Conservation (phyloP, 352 stramenopile genomes). For the Albugo candida region DNA sequence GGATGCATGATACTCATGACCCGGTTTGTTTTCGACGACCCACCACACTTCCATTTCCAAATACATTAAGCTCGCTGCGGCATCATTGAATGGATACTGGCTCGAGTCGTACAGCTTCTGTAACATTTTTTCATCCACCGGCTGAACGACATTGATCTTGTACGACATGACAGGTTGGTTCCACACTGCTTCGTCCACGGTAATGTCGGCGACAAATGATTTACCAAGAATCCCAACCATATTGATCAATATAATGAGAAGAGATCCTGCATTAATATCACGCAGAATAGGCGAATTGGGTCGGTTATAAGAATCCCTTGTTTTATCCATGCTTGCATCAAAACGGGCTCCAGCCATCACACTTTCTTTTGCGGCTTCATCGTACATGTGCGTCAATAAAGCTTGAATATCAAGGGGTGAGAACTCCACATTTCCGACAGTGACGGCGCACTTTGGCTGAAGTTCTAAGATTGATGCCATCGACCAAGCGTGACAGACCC, state of each 20-base stretch:
- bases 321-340: slow-evolving; percentile 4
- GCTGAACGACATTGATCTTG: slow-evolving; percentile 8
- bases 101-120: background rate
- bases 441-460: slow-evolving; percentile 6
- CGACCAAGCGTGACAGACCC: slow-evolving; percentile 12
- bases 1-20: no score
- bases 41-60: no score
- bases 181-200: slow-evolving; percentile 19
- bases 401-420: slow-evolving; percentile 11
- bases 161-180: slow-evolving; percentile 40
- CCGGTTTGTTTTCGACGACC: no score
- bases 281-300: slow-evolving; percentile 12
- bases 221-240: slow-evolving; percentile 17
- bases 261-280: slow-evolving; percentile 28
- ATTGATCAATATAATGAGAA: slow-evolving; percentile 26
- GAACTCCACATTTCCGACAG: slow-evolving; percentile 7
- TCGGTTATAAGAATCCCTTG: slow-evolving; percentile 8
- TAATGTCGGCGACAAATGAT: slow-evolving; percentile 23
- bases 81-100: slow-evolving; percentile 44
- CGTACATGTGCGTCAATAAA: slow-evolving; percentile 10
- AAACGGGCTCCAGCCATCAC: slow-evolving; percentile 9
- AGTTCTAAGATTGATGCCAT: background rate
- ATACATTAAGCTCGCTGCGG: slow-evolving; percentile 21
- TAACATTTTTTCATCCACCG: background rate
- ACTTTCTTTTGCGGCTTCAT: slow-evolving; percentile 1